phyloP scores from a whole-genome alignment of 257 asterid species.

The Solanum acaule region DNA sequence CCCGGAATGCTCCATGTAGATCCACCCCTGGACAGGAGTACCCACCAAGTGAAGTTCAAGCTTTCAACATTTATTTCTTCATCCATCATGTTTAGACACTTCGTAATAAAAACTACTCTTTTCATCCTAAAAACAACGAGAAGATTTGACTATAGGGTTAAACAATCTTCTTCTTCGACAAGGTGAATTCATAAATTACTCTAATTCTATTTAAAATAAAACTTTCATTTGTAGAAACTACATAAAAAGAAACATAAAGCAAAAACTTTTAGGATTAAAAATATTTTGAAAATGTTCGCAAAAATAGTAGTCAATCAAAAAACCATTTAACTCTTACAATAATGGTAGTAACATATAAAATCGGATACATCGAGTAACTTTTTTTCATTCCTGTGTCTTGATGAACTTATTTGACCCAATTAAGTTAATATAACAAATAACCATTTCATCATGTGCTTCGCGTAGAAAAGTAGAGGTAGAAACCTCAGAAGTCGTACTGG shows the following conservation, averaged over 20 bases:
- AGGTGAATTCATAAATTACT: neutral
- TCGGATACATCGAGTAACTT: neutral
- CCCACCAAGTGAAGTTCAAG: neutral
- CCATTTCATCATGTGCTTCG: neutral
- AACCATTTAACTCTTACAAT: neutral
- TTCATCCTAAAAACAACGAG: neutral
- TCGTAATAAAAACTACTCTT: neutral
- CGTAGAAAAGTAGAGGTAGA: neutral
- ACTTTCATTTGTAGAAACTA: neutral
- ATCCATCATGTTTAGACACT: neutral
- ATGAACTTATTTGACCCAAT: neutral
- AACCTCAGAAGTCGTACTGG: neutral
- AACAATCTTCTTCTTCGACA: neutral
- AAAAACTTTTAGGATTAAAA: neutral
- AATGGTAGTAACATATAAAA: neutral
- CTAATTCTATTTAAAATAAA: neutral
- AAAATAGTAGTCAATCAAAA: neutral
- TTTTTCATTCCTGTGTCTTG: neutral
- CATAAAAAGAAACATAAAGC: neutral
- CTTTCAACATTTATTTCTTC: neutral
- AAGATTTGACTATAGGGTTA: neutral
- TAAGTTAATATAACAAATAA: neutral
- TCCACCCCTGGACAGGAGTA: neutral
- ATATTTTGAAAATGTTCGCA: neutral
- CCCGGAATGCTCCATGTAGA: neutral